Base-by-base conservation (phyloP, 352 stramenopile genomes). In the Phytophthora agathidicida region DNA sequence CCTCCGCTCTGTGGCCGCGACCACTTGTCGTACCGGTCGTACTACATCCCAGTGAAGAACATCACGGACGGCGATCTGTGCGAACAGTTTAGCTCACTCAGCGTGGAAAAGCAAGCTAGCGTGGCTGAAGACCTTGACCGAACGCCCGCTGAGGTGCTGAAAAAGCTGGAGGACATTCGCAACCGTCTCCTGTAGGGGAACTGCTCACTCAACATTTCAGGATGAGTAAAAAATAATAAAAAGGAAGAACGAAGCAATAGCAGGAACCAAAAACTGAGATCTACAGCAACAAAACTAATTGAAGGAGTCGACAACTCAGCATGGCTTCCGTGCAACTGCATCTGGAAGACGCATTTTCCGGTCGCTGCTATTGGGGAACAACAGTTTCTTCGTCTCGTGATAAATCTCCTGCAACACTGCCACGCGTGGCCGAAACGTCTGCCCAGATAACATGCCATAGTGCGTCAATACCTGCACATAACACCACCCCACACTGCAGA, bases 41-140 rank as follows among this genome's bases (percentile, higher is more conserved):
- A 98, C 67, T 99, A 98, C 74, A 93, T 98, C 26, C 98, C 98
- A 5, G 94, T 99, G 24, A 99, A 99, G 80, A 97, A 98, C 65
- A 89, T 99, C 19, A 94, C 98, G 22, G 98, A 99, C 74, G 97
- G 97, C 20, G 97, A 99, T 67, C 75, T 99, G 11, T 99, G 97
- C 70, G 96, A 99, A 64, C 91, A 98, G 59, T 99, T 98, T 64
- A 87, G 81, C 24, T 67, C 76, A 35, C 81, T 99, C 17, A 88
- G 89, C 14, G 78, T 87, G 17, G 91, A 98, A 46, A 98, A 98
- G 32, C 97, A 99, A 60, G 88, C 97, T 53, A 97, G 95, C 44
- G 96, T 99, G 69, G 96, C 97, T 24, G 91, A 97, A 65, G 83
- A 96, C 48, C 84, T 99, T 20, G 96, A 99, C 55, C 84, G 96